phyloP scores from a whole-genome alignment of 164 flowering plant species.

The Magnolia changhungtana region DNA sequence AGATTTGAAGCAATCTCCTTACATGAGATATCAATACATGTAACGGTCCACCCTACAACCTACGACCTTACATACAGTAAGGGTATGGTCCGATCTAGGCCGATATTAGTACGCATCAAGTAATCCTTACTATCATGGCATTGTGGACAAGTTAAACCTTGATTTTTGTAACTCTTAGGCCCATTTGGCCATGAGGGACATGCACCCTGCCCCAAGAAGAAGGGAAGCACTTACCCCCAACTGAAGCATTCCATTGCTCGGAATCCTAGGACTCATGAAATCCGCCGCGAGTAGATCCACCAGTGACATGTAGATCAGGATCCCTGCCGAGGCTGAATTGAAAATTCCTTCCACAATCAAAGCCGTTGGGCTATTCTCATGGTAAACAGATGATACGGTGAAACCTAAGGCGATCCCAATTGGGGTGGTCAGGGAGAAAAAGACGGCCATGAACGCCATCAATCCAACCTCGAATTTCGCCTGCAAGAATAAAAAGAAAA shows the following conservation, averaged over 20 bases:
- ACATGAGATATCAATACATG: too few relatives aligned
- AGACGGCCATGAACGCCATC: conserved; percentile 25
- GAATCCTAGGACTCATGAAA: conserved; percentile 37
- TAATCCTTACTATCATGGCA: too few relatives aligned
- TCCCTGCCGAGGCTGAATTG: conserved; percentile 44
- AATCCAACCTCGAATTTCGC: conserved; percentile 35
- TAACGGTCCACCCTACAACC: too few relatives aligned
- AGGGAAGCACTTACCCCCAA: conserved; percentile 25
- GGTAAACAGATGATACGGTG: conserved; percentile 28
- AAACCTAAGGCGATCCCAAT: conserved; percentile 43
- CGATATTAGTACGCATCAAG: too few relatives aligned
- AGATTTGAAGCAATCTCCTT: too few relatives aligned
- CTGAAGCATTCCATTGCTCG: conserved; percentile 29
- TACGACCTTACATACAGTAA: too few relatives aligned
- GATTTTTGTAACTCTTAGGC: conserved; percentile 6
- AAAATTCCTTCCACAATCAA: conserved; percentile 39
- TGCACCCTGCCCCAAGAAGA: conserved; percentile 36
- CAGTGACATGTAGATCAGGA: conserved; percentile 43
- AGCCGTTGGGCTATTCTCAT: conserved; percentile 37
- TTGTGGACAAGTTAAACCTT: too few relatives aligned
- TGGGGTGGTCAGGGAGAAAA: conserved; percentile 48
- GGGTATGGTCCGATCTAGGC: too few relatives aligned
- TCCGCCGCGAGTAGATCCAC: conserved; percentile 47
- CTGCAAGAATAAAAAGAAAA: conserved; percentile 11
- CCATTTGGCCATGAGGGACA: conserved; percentile 49